phyloP scores from a whole-genome alignment of 306 rosid genomes.

The Macrotyloma uniflorum region DNA sequence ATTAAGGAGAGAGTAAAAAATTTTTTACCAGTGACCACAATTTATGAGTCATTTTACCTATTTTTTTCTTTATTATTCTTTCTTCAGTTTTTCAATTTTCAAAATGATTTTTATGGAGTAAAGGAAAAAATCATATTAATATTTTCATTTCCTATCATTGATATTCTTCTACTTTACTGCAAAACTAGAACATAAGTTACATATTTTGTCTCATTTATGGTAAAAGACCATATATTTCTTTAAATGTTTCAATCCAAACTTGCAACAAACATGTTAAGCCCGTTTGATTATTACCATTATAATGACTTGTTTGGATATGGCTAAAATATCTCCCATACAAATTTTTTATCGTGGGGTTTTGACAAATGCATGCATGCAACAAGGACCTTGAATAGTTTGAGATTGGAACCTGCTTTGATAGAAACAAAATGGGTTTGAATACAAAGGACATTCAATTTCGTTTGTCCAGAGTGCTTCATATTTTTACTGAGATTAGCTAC shows the following conservation, averaged over 20 bases:
- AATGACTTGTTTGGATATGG: conserved; percentile 24
- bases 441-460: conserved; percentile 52
- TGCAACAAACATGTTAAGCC: conserved; percentile 26
- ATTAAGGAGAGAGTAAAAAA: conserved; percentile 30
- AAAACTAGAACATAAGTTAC: conserved; percentile 12
- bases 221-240: conserved; percentile 1
- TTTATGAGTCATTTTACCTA: conserved; percentile 32
- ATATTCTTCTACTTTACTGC: conserved; percentile 2
- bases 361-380: background rate
- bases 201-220: background rate
- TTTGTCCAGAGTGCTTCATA: conserved; percentile 47
- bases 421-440: conserved; percentile 66
- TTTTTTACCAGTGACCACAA: conserved; percentile 28
- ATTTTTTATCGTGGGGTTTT: conserved; percentile 16
- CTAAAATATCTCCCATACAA: conserved; percentile 12
- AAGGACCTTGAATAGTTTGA: conserved; percentile 11
- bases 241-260: conserved; percentile 23
- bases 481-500: conserved; percentile 42
- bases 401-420: background rate
- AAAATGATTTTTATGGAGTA: conserved; percentile 28
- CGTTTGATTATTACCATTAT: conserved; percentile 18
- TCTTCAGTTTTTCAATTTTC: conserved; percentile 40
- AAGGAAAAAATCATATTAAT: conserved; percentile 21
- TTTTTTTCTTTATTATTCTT: conserved; percentile 44
- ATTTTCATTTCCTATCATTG: background rate